A percentile compares a stretch with the other conserved stretches of the same genome.
phyloP scores from a whole-genome alignment of 2,329 filamentous ascomycete genomes.

The Sphaerulina populicola region DNA sequence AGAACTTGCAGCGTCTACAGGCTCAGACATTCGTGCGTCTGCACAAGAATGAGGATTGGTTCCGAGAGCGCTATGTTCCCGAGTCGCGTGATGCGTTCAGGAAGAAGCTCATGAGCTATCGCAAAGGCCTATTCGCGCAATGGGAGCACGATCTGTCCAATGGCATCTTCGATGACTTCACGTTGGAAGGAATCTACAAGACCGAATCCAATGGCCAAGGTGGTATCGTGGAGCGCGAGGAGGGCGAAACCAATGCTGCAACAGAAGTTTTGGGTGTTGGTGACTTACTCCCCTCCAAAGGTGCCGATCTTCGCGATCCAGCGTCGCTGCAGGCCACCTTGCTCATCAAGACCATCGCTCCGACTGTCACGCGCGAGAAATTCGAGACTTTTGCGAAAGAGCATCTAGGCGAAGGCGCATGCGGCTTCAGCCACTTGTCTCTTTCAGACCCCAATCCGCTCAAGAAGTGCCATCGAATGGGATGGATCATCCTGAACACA shows the following conservation, averaged over 20 bases:
- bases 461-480: slow-evolving; percentile 94
- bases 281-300: slow-evolving; percentile 74
- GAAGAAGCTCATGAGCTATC: slow-evolving; percentile 67
- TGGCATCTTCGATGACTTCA: slow-evolving; percentile 88
- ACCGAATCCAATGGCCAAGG: slow-evolving; percentile 81
- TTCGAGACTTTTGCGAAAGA: slow-evolving; percentile 92
- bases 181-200: slow-evolving; percentile 87
- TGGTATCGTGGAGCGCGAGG: slow-evolving; percentile 83
- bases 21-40: slow-evolving; percentile 81
- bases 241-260: slow-evolving; percentile 82
- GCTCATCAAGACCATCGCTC: slow-evolving; percentile 95
- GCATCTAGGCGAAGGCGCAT: slow-evolving; percentile 80
- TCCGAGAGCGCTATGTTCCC: slow-evolving; percentile 85
- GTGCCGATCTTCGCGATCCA: slow-evolving; percentile 82
- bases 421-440: slow-evolving; percentile 91
- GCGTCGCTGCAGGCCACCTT: slow-evolving; percentile 81
- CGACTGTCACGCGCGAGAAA: slow-evolving; percentile 87
- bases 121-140: slow-evolving; percentile 67
- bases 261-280: slow-evolving; percentile 90
- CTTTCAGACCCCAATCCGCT: slow-evolving; percentile 93
- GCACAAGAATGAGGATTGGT: slow-evolving; percentile 96
- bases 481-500: slow-evolving; percentile 94
- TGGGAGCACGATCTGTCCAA: slow-evolving; percentile 83
- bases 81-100: slow-evolving; percentile 70
- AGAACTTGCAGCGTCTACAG: slow-evolving; percentile 49